Percentiles rank a stretch among this genome's conserved stretches.
These are phyloP conservation scores for Golubevia pallescens DNA, from an alignment of 1,284 basidiomycete genomes.

Conservation along the genomic window DNA sequence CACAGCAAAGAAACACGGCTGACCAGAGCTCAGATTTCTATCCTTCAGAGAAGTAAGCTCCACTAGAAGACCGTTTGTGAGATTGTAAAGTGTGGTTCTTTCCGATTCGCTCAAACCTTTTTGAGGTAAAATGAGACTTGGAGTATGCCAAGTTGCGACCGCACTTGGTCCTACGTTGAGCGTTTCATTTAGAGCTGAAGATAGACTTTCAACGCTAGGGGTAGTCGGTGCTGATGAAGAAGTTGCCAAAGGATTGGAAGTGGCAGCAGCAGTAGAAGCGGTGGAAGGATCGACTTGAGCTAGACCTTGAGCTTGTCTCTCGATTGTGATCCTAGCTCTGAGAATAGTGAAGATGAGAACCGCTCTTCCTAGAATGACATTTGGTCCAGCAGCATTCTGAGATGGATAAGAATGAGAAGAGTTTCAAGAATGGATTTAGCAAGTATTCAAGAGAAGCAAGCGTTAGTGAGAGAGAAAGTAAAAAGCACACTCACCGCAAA, in stretches of 20 bases:
- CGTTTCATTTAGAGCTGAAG: not conserved
- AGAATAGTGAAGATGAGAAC: not conserved
- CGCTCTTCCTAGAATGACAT: not conserved
- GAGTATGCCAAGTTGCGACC: not conserved
- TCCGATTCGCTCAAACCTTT: not conserved
- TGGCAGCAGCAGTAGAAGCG: not conserved
- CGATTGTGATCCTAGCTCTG: not conserved
- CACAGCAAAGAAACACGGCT: too few relatives aligned
- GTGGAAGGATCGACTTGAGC: not conserved
- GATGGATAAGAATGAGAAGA: not conserved
- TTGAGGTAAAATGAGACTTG: not conserved
- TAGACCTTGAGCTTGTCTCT: not conserved
- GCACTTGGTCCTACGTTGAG: not conserved
- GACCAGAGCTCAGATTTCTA: too few relatives aligned
- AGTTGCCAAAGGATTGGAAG: too few relatives aligned
- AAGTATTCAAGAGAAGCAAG: not conserved
- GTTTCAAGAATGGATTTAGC: not conserved
- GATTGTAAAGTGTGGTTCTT: not conserved
- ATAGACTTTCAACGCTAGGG: not conserved
- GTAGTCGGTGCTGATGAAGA: not conserved
- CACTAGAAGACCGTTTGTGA: not conserved
- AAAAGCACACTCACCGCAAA: not conserved
- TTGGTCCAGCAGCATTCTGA: not conserved
- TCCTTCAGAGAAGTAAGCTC: too few relatives aligned
- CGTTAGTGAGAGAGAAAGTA: too few relatives aligned